Percentiles rank a stretch among this genome's conserved stretches.
Evolutionary conservation across 192 early-diverging fungal species (phyloP).

Genomic region (Lunasporangiospora selenospora): DNA sequence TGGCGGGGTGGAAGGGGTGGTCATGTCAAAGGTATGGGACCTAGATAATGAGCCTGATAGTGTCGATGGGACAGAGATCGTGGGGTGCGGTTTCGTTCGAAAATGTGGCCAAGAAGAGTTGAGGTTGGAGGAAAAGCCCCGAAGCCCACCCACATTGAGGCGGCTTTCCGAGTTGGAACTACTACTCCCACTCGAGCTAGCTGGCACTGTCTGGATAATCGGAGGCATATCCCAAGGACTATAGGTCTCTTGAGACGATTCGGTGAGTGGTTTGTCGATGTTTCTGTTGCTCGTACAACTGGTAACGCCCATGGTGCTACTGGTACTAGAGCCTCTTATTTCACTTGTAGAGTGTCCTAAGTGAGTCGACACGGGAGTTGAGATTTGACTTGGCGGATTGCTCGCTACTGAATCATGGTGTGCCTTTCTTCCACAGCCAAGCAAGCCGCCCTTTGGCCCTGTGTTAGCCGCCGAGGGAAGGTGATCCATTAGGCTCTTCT

Average conservation of each 20-base stretch:
- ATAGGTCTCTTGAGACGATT: constrained; percentile 16
- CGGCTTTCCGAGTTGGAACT: background rate
- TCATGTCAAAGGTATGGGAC: constrained; percentile 30
- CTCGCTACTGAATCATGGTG: no score
- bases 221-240: constrained; percentile 49
- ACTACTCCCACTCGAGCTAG: background rate
- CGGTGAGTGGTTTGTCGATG: constrained; percentile 1
- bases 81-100: constrained; percentile 40
- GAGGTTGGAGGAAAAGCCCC: constrained; percentile 32
- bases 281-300: background rate
- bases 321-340: no score
- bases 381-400: no score
- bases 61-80: constrained; percentile 32
- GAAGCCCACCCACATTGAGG: no score
- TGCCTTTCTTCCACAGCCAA: no score
- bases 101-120: constrained; percentile 38
- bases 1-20: constrained; percentile 37
- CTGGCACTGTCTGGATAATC: constrained; percentile 22
- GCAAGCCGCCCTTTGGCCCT: no score
- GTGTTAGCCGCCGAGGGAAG: no score
- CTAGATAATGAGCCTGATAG: constrained; percentile 6
- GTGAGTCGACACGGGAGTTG: no score
- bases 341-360: no score
- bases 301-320: background rate
- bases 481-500: no score